Base-by-base conservation (phyloP, 176 grass and related monocot species). In the Rhynchospora pubera region DNA sequence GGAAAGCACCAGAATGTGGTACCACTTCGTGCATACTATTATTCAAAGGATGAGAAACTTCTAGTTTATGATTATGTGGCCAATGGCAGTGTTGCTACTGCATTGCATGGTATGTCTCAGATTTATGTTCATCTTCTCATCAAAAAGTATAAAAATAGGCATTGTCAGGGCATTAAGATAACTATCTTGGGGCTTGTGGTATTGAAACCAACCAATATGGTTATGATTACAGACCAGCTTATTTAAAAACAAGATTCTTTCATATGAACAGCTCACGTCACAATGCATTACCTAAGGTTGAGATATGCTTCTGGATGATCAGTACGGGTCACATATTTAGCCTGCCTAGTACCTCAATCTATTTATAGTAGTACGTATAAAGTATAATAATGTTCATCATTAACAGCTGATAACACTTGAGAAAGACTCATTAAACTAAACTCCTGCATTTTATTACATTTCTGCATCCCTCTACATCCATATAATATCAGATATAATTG, bases 41-140 rank as follows among this genome's bases (percentile, higher is more conserved):
- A 94, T 85, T 99, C 96, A 61, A 99, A 99, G 62, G 96, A 99
- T 87, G 96, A 99, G 65, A 99, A 99, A 52, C 89, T 99, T 53
- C 88, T 99, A 10, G 93, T 99, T 74, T 99, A 89, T 99, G 96
- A 99, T 77, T 93, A 91, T 84, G 64, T 90, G 46, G 87, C 85
- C 28, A 65, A 83, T 82, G 92, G 96, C 71, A 99, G 89, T 86
- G 88, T 99, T 11, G 88, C 87, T 42, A 22, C 86, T 83, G 85
- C 89, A 68, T 91, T 99, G 87, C 96, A 99, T 78, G 96, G 96
- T 99, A 99, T 26, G 84, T 32, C 60, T 51, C 64, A 84, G 75
- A 59, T 77, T 78, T 62, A 21, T 44, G 10, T 83, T 55, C 83
- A 16, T 52, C 23, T 13, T 34, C 26, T 56, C 23, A 9, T 76